phyloP scores from a whole-genome alignment of 78 protist species.

The Emiliania huxleyi region DNA sequence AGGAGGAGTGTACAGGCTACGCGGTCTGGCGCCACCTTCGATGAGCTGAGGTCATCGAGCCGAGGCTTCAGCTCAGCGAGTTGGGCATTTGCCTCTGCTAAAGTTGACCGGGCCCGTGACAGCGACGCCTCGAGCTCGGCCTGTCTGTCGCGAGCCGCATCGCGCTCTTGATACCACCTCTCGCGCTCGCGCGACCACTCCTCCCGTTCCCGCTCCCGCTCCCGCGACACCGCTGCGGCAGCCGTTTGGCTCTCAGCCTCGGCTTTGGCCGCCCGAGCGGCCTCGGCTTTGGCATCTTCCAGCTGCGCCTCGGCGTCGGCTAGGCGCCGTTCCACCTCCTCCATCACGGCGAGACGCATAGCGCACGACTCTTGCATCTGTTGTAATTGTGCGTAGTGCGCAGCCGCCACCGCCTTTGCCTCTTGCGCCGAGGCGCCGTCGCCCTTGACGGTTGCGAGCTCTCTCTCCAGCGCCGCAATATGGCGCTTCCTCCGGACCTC shows the following conservation, averaged over 20 bases:
- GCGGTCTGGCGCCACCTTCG: too few species aligned
- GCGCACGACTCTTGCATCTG: not conserved
- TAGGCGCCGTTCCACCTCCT: not conserved
- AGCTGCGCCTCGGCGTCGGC: not conserved
- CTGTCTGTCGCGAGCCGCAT: too few species aligned
- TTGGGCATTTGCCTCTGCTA: too few species aligned
- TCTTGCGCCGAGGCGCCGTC: not conserved
- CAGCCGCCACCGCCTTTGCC: not conserved
- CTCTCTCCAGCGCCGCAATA: not conserved
- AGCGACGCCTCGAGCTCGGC: too few species aligned
- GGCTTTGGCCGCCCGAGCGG: not conserved
- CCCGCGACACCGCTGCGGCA: not conserved
- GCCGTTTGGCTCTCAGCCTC: not conserved
- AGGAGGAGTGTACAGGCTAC: too few species aligned
- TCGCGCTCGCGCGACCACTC: not conserved
- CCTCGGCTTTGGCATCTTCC: not conserved
- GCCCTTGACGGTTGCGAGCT: not conserved
- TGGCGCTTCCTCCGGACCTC: not conserved
- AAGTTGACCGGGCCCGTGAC: too few species aligned
- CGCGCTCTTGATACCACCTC: too few species aligned
- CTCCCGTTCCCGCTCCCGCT: not conserved
- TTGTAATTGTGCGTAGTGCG: not conserved
- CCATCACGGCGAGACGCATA: not conserved
- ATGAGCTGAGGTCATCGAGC: too few species aligned
- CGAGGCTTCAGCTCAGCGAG: too few species aligned